Evolutionary conservation across 768 basidiomycete species (phyloP).

Genomic region (Cystobasidium onofrii): DNA sequence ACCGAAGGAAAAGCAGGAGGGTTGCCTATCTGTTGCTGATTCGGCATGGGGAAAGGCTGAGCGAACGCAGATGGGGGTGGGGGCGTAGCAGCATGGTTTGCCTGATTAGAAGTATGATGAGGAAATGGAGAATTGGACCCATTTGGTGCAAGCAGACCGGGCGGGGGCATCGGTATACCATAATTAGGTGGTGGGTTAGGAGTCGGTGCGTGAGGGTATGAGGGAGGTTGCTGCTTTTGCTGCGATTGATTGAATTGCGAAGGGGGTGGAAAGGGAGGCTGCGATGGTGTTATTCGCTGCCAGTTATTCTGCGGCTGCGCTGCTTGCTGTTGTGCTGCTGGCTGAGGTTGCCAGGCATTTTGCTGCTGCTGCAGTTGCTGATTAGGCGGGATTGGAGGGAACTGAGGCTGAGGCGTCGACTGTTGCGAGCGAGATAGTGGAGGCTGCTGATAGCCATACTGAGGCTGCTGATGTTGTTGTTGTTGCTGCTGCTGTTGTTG

Average conservation of each 20-base stretch:
- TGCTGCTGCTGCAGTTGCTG: constrained; percentile 6
- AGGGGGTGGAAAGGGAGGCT: not conserved
- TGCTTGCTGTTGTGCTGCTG: not conserved
- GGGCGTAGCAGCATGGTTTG: not conserved
- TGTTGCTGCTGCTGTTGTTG: constrained; percentile 13
- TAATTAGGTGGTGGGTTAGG: not conserved
- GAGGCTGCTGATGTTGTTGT: constrained; percentile 6
- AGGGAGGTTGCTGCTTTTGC: not conserved
- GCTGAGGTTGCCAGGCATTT: not conserved
- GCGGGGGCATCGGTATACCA: not conserved
- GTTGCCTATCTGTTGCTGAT: constrained; percentile 5
- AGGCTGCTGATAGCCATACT: constrained; percentile 5
- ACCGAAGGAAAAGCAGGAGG: not conserved
- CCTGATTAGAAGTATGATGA: not conserved
- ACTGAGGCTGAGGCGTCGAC: not conserved
- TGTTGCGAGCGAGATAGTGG: constrained; percentile 1
- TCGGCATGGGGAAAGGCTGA: not conserved
- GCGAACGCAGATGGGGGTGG: not conserved
- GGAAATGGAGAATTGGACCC: not conserved
- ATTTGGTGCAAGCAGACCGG: not conserved
- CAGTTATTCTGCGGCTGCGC: not conserved
- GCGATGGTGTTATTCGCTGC: constrained; percentile 5
- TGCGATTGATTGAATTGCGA: not conserved
- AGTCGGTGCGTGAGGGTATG: not conserved
- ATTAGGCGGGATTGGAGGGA: not conserved